Conservation (phyloP, 805 yeast species). For the Wickerhamiella siamensis region DNA sequence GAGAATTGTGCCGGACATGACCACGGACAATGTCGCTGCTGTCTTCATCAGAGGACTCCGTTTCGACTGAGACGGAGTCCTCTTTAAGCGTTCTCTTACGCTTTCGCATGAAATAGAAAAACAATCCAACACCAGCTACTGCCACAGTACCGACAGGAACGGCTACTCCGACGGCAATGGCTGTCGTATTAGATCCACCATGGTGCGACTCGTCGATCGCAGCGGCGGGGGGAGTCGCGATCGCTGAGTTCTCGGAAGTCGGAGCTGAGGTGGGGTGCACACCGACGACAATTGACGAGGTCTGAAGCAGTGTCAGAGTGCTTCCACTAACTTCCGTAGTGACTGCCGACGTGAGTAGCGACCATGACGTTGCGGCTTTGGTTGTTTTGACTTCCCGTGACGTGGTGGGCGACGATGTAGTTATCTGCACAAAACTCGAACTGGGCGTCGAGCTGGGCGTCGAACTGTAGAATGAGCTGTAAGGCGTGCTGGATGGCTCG, state of each 20-base stretch:
- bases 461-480: no score
- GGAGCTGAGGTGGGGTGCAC: not conserved
- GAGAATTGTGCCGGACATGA: constrained; percentile 1
- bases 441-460: no score
- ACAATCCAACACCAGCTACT: constrained; percentile 1
- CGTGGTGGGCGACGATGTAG: no score
- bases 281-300: constrained; percentile 1
- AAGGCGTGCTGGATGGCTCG: no score
- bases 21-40: not conserved
- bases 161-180: constrained; percentile 2
- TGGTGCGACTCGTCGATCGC: not conserved
- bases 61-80: not conserved
- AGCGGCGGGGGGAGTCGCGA: not conserved
- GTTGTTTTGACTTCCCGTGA: no score
- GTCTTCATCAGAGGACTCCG: not conserved
- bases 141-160: constrained; percentile 2
- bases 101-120: not conserved
- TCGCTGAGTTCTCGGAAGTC: not conserved
- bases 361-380: not conserved
- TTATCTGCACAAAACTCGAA: no score
- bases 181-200: not conserved
- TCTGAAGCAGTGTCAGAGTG: not conserved
- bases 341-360: not conserved
- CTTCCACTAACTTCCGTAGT: not conserved
- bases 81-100: not conserved